A percentile compares a stretch with the other conserved stretches of the same genome.
These are phyloP conservation scores for Solanum infundibuliforme DNA, from an alignment of 257 asterid species.

Conservation along the genomic window DNA sequence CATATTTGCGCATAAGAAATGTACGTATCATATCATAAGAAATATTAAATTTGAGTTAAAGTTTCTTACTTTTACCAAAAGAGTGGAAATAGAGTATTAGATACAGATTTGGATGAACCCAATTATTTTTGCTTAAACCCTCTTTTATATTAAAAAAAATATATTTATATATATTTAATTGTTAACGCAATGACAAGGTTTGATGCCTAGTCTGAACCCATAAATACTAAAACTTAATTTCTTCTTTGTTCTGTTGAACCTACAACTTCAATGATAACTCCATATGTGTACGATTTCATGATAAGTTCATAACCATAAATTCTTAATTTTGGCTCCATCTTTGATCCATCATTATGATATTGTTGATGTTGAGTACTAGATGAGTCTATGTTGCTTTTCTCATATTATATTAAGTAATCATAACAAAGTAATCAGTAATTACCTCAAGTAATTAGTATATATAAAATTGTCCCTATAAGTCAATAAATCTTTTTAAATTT, in stretches of 20 bases:
- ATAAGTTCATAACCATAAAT: background rate
- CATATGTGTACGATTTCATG: background rate
- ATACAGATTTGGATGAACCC: background rate
- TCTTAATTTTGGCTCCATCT: background rate
- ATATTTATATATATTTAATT: background rate
- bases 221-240: background rate
- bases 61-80: background rate
- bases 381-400: background rate
- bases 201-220: background rate
- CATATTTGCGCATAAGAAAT: background rate
- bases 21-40: background rate
- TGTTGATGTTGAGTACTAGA: background rate
- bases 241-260: accelerated
- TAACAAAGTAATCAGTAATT: background rate
- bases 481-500: background rate
- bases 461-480: background rate
- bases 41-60: background rate
- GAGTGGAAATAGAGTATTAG: background rate
- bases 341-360: background rate
- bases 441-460: background rate
- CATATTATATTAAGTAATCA: background rate
- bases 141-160: background rate
- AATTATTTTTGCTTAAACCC: too few species aligned
- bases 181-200: background rate
- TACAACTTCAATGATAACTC: background rate